phyloP scores from a whole-genome alignment of 1,139 yeast species.

The Hanseniaspora sp. region DNA sequence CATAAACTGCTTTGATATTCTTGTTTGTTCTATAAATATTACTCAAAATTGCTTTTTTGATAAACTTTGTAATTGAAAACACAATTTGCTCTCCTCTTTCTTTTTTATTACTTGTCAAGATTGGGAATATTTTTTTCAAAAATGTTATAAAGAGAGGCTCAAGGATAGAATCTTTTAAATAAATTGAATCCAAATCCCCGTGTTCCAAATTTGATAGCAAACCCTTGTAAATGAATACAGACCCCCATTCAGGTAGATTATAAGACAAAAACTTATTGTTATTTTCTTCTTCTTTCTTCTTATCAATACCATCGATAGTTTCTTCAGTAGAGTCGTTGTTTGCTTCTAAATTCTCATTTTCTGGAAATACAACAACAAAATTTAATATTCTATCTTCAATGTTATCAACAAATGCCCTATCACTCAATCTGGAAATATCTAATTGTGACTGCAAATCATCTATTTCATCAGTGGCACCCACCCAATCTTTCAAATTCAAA shows the following conservation, averaged over 20 bases:
- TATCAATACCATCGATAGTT: conserved; percentile 40
- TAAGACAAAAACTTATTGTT: conserved; percentile 47
- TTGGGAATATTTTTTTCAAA: background rate
- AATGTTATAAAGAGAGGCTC: background rate
- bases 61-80: background rate
- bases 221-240: conserved; percentile 44
- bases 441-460: conserved; percentile 30
- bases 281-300: no score
- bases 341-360: conserved; percentile 20
- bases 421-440: conserved; percentile 32
- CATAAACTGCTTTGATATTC: conserved; percentile 13
- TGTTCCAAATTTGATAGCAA: conserved; percentile 25
- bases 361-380: conserved; percentile 28
- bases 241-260: conserved; percentile 88
- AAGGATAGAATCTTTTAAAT: background rate
- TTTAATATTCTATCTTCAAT: conserved; percentile 24
- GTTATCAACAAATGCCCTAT: conserved; percentile 23
- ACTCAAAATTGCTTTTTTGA: conserved; percentile 4
- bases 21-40: conserved; percentile 11
- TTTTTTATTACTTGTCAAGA: background rate
- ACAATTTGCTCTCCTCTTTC: background rate
- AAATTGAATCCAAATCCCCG: conserved; percentile 12
- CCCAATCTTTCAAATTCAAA: conserved; percentile 33
- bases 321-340: conserved; percentile 26
- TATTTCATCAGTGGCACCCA: conserved; percentile 32